These are phyloP conservation scores for Rubus parviflorus DNA, from an alignment of 306 rosid genomes.

Conservation along the genomic window DNA sequence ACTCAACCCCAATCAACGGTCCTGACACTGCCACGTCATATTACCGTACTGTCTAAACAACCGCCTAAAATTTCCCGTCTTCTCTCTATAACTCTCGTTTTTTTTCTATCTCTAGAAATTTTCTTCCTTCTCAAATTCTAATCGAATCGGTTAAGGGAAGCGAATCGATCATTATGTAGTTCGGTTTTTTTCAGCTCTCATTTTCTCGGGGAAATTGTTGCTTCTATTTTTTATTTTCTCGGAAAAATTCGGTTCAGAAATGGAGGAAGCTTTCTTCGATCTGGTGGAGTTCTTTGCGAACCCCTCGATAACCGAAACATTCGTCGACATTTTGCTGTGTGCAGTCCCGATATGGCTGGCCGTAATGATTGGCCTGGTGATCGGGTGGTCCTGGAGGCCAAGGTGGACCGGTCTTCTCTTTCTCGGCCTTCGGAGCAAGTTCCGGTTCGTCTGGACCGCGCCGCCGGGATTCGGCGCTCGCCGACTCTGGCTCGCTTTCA, in stretches of 20 bases:
- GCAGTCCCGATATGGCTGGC: slow-evolving; percentile 98
- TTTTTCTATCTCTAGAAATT: not conserved
- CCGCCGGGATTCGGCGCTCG: slow-evolving; percentile 98
- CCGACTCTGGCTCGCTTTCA: slow-evolving; percentile 87
- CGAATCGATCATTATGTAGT: slow-evolving; percentile 2
- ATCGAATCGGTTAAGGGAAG: not conserved
- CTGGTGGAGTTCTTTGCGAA: slow-evolving; percentile 65
- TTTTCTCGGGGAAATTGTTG: slow-evolving; percentile 14
- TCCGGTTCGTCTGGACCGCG: slow-evolving; percentile 83
- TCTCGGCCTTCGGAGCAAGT: slow-evolving; percentile 87
- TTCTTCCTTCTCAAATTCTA: not conserved
- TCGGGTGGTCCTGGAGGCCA: slow-evolving; percentile 99
- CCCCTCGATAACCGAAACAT: slow-evolving; percentile 86
- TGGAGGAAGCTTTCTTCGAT: slow-evolving; percentile 80
- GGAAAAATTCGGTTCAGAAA: not conserved
- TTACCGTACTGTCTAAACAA: not conserved
- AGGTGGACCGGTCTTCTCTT: slow-evolving; percentile 91
- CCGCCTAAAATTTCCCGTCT: not conserved
- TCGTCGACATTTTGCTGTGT: slow-evolving; percentile 89
- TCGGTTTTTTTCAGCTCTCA: slow-evolving; percentile 7
- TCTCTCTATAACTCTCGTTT: not conserved
- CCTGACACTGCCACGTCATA: slow-evolving; percentile 31
- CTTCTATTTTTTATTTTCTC: not conserved
- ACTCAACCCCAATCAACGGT: slow-evolving; percentile 32
- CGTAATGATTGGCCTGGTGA: slow-evolving; percentile 83